A percentile compares a stretch with the other conserved stretches of the same genome.
Conservation (phyloP, 192 early-diverging fungal genomes). For the Coemansia sp. region DNA sequence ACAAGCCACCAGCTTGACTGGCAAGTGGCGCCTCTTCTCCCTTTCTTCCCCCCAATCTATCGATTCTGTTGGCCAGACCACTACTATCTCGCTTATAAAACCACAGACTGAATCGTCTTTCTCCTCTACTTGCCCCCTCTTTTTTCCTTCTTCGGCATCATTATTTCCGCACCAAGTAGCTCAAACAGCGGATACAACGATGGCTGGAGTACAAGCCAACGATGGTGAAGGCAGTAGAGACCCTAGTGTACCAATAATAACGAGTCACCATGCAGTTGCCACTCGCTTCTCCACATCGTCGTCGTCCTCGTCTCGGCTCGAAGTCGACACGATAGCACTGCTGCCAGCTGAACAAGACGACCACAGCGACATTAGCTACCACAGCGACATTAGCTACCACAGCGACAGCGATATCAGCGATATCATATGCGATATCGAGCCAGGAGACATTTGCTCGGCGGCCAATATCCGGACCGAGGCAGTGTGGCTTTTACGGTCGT, state of each 20-base stretch:
- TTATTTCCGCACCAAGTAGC: not conserved
- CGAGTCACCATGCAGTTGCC: not conserved
- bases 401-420: slow-evolving; percentile 14
- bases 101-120: not conserved
- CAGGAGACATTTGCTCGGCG: slow-evolving; percentile 4
- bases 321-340: not conserved
- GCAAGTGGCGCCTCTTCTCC: slow-evolving; percentile 1
- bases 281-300: not conserved
- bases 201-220: slow-evolving; percentile 4
- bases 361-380: slow-evolving; percentile 2
- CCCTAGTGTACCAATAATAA: not conserved
- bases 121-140: not conserved
- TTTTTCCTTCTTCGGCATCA: not conserved
- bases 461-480: slow-evolving; percentile 22
- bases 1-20: not conserved
- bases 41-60: not conserved
- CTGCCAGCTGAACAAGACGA: not conserved
- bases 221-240: not conserved
- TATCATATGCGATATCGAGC: slow-evolving; percentile 1
- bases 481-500: slow-evolving; percentile 17
- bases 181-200: not conserved
- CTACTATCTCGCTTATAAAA: too few relatives aligned
- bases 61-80: not conserved
- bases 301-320: not conserved
- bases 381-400: slow-evolving; percentile 14